Percentiles rank a stretch among this genome's conserved stretches.
These are phyloP conservation scores for Lipomyces kockii DNA, from an alignment of 805 yeast species.

Conservation along the genomic window DNA sequence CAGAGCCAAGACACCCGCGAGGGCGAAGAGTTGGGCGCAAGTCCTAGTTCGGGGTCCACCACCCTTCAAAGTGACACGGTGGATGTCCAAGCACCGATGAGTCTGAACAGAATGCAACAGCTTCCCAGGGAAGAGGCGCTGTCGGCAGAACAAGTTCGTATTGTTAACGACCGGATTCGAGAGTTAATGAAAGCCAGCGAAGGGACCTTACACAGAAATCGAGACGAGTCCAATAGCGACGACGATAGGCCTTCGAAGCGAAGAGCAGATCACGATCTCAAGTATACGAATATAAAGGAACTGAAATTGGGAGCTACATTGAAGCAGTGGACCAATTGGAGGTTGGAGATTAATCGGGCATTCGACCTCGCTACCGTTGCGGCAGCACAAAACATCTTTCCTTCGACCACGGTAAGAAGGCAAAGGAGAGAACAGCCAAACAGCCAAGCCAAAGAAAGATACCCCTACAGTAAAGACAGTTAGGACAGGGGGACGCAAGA, in stretches of 20 bases:
- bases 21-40: background rate
- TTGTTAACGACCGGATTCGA: background rate
- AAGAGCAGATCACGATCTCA: background rate
- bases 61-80: background rate
- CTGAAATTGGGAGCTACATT: background rate
- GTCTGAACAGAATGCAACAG: background rate
- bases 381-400: background rate
- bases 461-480: background rate
- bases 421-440: background rate
- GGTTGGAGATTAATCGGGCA: background rate
- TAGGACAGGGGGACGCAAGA: background rate
- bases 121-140: background rate
- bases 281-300: background rate
- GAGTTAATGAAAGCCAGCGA: background rate
- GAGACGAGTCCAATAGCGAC: background rate
- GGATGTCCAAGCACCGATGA: background rate
- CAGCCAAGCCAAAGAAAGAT: background rate
- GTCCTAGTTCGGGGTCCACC: background rate
- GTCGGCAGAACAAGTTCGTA: background rate
- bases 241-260: background rate
- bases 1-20: background rate
- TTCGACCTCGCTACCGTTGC: background rate
- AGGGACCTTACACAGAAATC: background rate
- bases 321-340: slow-evolving; percentile 1
- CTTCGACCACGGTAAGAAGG: background rate